phyloP scores from a whole-genome alignment of 257 asterid genomes.

The Parsonsia alboflavescens region DNA sequence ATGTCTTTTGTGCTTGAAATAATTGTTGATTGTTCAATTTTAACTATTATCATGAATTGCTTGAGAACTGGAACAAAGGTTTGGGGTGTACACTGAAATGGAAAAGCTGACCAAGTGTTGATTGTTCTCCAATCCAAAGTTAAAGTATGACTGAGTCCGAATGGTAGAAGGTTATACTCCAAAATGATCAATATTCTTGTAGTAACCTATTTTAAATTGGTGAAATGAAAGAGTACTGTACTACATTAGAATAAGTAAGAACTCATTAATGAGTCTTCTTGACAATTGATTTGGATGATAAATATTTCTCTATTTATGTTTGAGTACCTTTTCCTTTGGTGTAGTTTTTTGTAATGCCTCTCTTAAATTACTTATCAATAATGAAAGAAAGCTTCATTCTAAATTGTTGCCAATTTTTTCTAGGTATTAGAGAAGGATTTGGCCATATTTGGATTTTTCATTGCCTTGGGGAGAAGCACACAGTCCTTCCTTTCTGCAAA shows the following conservation, averaged over 20 bases:
- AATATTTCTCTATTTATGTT: not conserved
- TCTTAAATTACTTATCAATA: not conserved
- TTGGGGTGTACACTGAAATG: not conserved
- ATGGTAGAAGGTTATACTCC: not conserved
- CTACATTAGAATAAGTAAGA: not conserved
- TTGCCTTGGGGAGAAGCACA: constrained; percentile 90
- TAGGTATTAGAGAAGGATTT: constrained; percentile 90
- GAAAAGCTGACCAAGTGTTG: not conserved
- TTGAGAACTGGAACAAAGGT: not conserved
- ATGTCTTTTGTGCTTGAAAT: not conserved
- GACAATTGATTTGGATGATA: not conserved
- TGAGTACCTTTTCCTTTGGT: not conserved
- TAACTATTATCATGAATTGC: not conserved
- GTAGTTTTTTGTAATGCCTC: not conserved
- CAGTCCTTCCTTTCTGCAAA: constrained; percentile 66
- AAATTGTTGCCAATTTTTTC: constrained; percentile 20
- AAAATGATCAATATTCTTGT: not conserved
- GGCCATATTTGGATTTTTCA: constrained; percentile 95
- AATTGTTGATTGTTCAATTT: not conserved
- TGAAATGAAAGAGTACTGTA: not conserved
- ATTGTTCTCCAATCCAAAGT: not conserved
- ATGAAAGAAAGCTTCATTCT: not conserved
- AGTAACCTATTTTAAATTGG: not conserved
- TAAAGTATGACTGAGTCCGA: not conserved
- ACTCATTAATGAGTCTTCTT: not conserved